Conservation (phyloP, 768 basidiomycete species). For the Guyanaporus albipodus region DNA sequence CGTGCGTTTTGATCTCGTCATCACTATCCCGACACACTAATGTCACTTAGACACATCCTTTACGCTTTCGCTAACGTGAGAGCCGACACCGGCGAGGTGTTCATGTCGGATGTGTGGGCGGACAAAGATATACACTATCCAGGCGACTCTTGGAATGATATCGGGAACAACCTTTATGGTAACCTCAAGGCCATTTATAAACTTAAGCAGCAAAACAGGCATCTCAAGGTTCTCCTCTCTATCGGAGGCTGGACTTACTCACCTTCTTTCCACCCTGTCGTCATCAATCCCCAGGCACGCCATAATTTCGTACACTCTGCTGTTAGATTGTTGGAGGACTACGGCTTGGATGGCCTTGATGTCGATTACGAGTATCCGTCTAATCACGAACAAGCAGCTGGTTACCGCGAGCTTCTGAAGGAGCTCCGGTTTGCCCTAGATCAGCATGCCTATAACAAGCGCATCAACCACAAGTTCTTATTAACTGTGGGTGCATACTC, state of each 20-base stretch:
- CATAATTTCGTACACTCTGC: constrained; percentile 78
- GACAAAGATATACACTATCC: constrained; percentile 97
- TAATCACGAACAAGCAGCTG: constrained; percentile 69
- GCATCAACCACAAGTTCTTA: constrained; percentile 59
- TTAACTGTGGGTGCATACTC: constrained; percentile 57
- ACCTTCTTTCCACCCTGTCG: constrained; percentile 79
- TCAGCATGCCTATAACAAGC: constrained; percentile 61
- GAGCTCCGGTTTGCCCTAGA: constrained; percentile 77
- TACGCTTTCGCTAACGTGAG: constrained; percentile 92
- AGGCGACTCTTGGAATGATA: constrained; percentile 93
- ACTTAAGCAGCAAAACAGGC: constrained; percentile 81
- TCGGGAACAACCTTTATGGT: constrained; percentile 87
- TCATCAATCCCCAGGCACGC: constrained; percentile 58
- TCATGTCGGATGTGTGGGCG: constrained; percentile 88
- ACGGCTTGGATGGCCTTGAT: constrained; percentile 89
- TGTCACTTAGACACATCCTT: constrained; percentile 64
- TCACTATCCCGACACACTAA: constrained; percentile 5
- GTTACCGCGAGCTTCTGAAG: constrained; percentile 78
- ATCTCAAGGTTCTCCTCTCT: constrained; percentile 75
- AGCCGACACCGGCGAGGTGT: constrained; percentile 80
- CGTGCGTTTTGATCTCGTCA: constrained; percentile 45
- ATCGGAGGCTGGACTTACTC: constrained; percentile 98
- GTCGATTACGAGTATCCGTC: constrained; percentile 93
- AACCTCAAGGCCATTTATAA: constrained; percentile 93
- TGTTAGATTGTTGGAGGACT: constrained; percentile 80